These are phyloP conservation scores for Cercospora sesami DNA, from an alignment of 2,329 filamentous ascomycete genomes.

Conservation along the genomic window DNA sequence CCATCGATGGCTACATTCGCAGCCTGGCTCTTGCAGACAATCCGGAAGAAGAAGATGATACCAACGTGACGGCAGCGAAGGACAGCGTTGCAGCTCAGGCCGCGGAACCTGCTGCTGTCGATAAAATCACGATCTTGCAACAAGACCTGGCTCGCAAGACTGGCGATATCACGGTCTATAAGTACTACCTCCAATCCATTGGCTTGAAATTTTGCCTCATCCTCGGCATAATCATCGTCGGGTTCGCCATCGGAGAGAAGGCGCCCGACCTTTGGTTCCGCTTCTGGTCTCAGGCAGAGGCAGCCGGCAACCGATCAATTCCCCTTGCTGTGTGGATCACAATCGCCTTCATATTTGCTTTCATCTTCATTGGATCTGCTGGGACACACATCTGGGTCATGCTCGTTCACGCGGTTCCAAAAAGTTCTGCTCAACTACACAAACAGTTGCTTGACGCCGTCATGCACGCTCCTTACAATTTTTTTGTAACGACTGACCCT, in stretches of 20 bases:
- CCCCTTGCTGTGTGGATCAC: conserved; percentile 24
- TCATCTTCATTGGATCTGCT: conserved; percentile 17
- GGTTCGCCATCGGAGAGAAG: conserved; percentile 43
- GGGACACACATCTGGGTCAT: conserved; percentile 25
- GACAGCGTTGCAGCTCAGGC: not conserved
- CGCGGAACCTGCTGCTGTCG: not conserved
- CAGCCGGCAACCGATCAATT: not conserved
- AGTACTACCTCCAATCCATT: conserved; percentile 32
- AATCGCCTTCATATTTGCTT: conserved; percentile 20
- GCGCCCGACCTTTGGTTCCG: conserved; percentile 51
- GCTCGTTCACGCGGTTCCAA: conserved; percentile 23
- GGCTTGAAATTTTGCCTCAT: conserved; percentile 35
- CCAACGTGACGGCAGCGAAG: not conserved
- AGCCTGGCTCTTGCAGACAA: not conserved
- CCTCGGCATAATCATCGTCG: conserved; percentile 29
- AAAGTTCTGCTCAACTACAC: conserved; percentile 26
- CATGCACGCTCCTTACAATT: conserved; percentile 40
- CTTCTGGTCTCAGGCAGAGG: conserved; percentile 47
- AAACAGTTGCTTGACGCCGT: conserved; percentile 24
- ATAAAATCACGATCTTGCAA: conserved; percentile 17
- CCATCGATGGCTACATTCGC: conserved; percentile 19
- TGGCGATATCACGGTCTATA: conserved; percentile 47
- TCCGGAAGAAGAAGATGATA: not conserved
- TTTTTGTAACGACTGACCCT: conserved; percentile 48
- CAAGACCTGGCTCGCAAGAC: conserved; percentile 27